phyloP scores from a whole-genome alignment of 2,329 filamentous ascomycete genomes.

The Diaporthe amygdali region DNA sequence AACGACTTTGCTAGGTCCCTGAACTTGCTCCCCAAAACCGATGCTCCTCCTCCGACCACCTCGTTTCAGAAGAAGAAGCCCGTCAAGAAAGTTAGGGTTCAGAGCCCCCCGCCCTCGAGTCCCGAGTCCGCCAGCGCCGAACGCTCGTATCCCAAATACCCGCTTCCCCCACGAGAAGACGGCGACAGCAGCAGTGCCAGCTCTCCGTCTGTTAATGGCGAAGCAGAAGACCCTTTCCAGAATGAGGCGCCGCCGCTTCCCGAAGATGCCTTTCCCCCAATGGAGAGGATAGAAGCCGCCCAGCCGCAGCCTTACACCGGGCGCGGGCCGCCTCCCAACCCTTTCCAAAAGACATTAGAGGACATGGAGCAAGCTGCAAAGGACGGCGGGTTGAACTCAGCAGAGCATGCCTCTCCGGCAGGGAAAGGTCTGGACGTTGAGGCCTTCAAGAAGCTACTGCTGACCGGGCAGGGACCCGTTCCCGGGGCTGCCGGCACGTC shows the following conservation, averaged over 20 bases:
- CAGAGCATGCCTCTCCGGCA: constrained; percentile 30
- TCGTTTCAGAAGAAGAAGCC: constrained; percentile 54
- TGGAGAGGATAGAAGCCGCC: neutral
- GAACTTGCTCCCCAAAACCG: constrained; percentile 36
- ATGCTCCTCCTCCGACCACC: constrained; percentile 36
- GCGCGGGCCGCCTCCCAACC: constrained; percentile 48
- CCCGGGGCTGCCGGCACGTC: constrained; percentile 30
- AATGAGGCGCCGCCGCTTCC: constrained; percentile 30
- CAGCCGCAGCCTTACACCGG: constrained; percentile 26
- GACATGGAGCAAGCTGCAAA: constrained; percentile 49
- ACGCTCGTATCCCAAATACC: constrained; percentile 35
- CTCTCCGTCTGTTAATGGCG: constrained; percentile 32
- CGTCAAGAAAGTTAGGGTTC: constrained; percentile 70
- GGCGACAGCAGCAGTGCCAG: constrained; percentile 37
- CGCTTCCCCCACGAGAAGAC: constrained; percentile 35
- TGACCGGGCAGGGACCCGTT: constrained; percentile 68
- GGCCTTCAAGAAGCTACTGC: constrained; percentile 75
- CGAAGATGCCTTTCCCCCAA: constrained; percentile 28
- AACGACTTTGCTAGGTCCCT: constrained; percentile 37
- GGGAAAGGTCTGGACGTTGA: constrained; percentile 72
- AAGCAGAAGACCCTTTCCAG: constrained; percentile 39
- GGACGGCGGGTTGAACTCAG: constrained; percentile 38
- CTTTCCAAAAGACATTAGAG: constrained; percentile 61
- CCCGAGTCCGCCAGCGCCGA: constrained; percentile 53
- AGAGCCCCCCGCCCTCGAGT: constrained; percentile 67